Evolutionary conservation across 495 filamentous ascomycete genomes (phyloP), one percentile per base, ranked within the genome.

Genomic region (Lepraria neglecta): DNA sequence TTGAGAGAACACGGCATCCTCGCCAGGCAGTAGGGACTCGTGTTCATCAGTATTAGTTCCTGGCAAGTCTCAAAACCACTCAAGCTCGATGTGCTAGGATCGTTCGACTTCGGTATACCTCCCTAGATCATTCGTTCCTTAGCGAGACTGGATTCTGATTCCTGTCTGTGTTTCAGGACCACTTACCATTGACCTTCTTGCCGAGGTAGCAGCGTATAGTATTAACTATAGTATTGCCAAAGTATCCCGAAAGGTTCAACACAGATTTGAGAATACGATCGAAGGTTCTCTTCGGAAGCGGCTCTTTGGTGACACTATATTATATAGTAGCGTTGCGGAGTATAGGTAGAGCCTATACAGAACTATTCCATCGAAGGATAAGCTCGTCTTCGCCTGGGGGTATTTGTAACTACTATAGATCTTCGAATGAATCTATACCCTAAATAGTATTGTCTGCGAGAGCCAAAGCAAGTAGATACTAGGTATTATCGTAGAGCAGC

Each of bases 351-450:
- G 31, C 10, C 15, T 15, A 43, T 56, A 45, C 15, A 21, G n/a
- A 24, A 15, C 45, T 21, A 19, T 31, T 56, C 60, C 38, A 62
- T 62, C 33, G 51, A 43, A 62, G 60, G 38, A 57, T 62, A 56
- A 62, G 60, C 17, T 53, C 19, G 7, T 62, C n/a, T 40, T 62
- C 21, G 24, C 60, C 48, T 42, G 6, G 38, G 35, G 51, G 60
- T 44, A 62, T 62, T 38, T 47, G 19, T 33, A 57, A 19, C 52
- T 62, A 19, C 33, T 21, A 57, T 14, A 62, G 31, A 7, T 56
- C 54, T 31, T 62, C 51, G 6, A 42, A 7, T 5, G n/a, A 40
- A 56, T 62, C 51, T 17, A 57, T 28, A 12, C 43, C 28, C 27
- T 21, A 47, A 17, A 57, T 46, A 50, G 48, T 47, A 14, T 61